phyloP scores from a whole-genome alignment of 75 land plant species.

The Picea glauca region DNA sequence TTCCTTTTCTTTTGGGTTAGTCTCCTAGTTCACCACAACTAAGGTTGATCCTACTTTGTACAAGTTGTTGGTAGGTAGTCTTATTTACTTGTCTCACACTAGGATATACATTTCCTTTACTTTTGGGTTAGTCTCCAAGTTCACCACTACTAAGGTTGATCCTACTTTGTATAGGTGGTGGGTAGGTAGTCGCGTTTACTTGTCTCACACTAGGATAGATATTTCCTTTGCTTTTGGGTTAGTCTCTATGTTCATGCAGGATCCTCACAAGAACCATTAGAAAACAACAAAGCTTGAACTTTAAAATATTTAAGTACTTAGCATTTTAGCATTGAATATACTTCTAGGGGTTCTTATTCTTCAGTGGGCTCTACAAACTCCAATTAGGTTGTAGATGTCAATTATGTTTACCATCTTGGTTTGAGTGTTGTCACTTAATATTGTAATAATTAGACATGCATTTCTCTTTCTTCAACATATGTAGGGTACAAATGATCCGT shows the following conservation, averaged over 20 bases:
- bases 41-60: too few relatives aligned
- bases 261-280: not conserved
- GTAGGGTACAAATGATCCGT: not conserved
- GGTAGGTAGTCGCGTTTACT: too few relatives aligned
- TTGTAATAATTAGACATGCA: not conserved
- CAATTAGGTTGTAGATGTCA: not conserved
- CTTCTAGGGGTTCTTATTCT: not conserved
- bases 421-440: not conserved
- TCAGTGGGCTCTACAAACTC: not conserved
- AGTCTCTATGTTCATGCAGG: not conserved
- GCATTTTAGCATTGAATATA: not conserved
- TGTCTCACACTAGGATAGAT: too few relatives aligned
- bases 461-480: not conserved
- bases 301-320: not conserved
- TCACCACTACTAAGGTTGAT: too few relatives aligned
- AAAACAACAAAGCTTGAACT: not conserved
- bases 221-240: too few relatives aligned
- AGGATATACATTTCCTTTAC: too few relatives aligned
- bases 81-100: too few relatives aligned
- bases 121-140: too few relatives aligned
- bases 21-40: too few relatives aligned
- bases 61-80: too few relatives aligned
- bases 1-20: not conserved
- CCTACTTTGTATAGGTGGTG: too few relatives aligned
- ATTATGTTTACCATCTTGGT: not conserved